Evolutionary conservation across 2,329 filamentous ascomycete genomes (phyloP), one percentile per base, ranked within the genome.

Genomic region (Neoscytalidium dimidiatum): DNA sequence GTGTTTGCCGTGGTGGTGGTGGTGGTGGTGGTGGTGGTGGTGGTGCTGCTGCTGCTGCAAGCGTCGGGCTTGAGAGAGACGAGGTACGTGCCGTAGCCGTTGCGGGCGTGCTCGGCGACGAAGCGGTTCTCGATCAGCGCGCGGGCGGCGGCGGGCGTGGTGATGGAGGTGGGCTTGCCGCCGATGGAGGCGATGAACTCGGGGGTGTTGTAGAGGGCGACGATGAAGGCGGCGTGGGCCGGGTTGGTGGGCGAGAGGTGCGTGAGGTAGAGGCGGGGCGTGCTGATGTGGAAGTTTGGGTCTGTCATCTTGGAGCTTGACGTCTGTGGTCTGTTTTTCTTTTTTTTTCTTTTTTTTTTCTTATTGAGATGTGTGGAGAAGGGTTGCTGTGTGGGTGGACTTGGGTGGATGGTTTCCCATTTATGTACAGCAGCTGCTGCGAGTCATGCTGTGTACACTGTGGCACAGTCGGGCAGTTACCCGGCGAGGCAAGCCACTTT

Each of bases 1-100:
- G n/a, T n/a, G n/a, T n/a, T n/a, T n/a, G n/a, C n/a, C 64, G 67
- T 29, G 3, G 23, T 14, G n/a, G n/a, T n/a, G n/a, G n/a, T n/a
- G n/a, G n/a, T n/a, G 3, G 49, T 0, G n/a, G n/a, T n/a, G n/a
- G n/a, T n/a, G n/a, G n/a, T n/a, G n/a, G n/a, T n/a, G n/a, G n/a
- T n/a, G n/a, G n/a, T n/a, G n/a, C n/a, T n/a, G n/a, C n/a, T n/a
- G n/a, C n/a, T n/a, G n/a, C n/a, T n/a, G n/a, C n/a, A n/a, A n/a
- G n/a, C n/a, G n/a, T n/a, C n/a, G 3, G 49, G 65, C 35, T 70
- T 69, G 14, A 74, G 68, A 3, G 68, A 70, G 35, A 76, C 66
- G 2, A 76, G 67, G 48, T 70, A 75, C 0, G 69, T 71, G 1
- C 74, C 74, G 58, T 69, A 73, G 26, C 75, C 74, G 33, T 69